Percentiles rank a stretch among this genome's conserved stretches.
phyloP scores from a whole-genome alignment of 2,329 filamentous ascomycete genomes.

The Verticillium longisporum region DNA sequence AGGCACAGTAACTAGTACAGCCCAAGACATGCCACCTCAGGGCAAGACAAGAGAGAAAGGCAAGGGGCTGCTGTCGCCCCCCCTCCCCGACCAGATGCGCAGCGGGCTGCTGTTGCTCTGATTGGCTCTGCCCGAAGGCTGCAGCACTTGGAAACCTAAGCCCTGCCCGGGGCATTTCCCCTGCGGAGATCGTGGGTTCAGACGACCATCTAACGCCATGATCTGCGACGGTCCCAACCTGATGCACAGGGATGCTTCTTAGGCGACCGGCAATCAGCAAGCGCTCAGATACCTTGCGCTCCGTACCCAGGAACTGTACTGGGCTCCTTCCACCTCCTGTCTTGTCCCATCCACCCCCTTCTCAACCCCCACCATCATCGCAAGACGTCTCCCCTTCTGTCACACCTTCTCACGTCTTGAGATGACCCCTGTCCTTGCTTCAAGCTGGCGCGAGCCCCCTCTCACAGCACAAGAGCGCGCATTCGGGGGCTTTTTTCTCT shows the following conservation, averaged over 20 bases:
- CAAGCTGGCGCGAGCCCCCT: too few relatives aligned
- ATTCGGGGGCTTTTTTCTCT: slow-evolving; percentile 17
- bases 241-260: slow-evolving; percentile 22
- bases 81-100: background rate
- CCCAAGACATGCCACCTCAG: background rate
- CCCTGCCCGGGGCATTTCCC: slow-evolving; percentile 20
- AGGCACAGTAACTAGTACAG: background rate
- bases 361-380: slow-evolving; percentile 1
- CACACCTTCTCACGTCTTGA: too few relatives aligned
- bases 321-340: background rate
- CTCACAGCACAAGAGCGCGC: slow-evolving; percentile 6
- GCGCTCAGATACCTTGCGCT: slow-evolving; percentile 1
- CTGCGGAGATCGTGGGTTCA: slow-evolving; percentile 32
- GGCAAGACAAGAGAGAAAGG: background rate
- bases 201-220: slow-evolving; percentile 32
- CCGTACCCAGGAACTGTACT: too few relatives aligned
- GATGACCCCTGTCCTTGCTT: too few relatives aligned
- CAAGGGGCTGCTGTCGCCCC: background rate
- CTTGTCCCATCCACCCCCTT: background rate
- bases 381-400: slow-evolving; percentile 13
- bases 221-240: slow-evolving; percentile 26
- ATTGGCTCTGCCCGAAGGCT: slow-evolving; percentile 1
- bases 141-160: slow-evolving; percentile 12
- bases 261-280: slow-evolving; percentile 12
- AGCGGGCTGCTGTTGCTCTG: background rate